Evolutionary conservation across 179 eudicot species (phyloP), one percentile per base, ranked within the genome.

Genomic region (Beta lomatogona): DNA sequence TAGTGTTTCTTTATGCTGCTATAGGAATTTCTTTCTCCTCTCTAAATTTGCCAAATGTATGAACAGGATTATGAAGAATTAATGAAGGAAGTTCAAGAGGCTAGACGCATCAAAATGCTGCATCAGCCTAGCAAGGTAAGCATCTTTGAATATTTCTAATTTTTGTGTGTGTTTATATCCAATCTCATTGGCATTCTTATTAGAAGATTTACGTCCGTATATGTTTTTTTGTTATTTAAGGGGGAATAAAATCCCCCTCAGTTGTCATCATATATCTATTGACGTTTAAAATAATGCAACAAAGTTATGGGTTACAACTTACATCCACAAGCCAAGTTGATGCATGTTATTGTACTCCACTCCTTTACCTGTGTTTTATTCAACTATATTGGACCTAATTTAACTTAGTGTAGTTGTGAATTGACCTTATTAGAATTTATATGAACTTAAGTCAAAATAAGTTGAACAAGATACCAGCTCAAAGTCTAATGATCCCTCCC

Each of bases 41-140:
- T 61, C 77, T 71, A 44, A 82, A 46, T 58, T 21, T 48, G 52
- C 65, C 59, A 12, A 63, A 16, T 71, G 70, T 73, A 36, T 85
- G 54, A 53, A 69, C 87, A 94, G 98, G 99, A 97, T 83, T 77
- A 91, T 75, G 99, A 94, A 82, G 93, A 85, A 85, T 84, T 97
- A 78, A 87, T 97, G 91, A 92, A 91, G 86, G 99, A 97, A 86
- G 98, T 97, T 82, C 99, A 97, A 86, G 97, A 91, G 83, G 99
- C 97, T 79, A 90, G 99, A 83, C 93, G 98, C 77, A 97, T 97
- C 85, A 94, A 89, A 89, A 88, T 97, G 92, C 83, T 93, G 87
- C 99, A 97, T 89, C 99, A 92, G 83, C 99, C 99, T 48, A 94
- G 98, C 90, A 94, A 92, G 97, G 99, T 94, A 79, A 73, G 21